Evolutionary conservation across 306 rosid species (phyloP).

Genomic region (Begonia masoniana): DNA sequence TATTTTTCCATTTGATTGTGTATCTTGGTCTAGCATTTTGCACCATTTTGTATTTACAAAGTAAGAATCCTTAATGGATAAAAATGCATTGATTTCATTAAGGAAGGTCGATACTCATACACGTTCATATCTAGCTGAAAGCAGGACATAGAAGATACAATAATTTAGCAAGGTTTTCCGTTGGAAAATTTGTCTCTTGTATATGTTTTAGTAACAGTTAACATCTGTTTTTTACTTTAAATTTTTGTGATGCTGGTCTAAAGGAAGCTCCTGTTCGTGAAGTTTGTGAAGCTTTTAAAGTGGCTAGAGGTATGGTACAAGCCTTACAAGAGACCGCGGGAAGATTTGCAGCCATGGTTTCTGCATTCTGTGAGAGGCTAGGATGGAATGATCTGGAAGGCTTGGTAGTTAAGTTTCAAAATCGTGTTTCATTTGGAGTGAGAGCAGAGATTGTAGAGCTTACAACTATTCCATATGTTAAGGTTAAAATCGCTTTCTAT

Average conservation of each 20-base stretch:
- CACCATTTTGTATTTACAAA: no score
- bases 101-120: no score
- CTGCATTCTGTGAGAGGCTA: slow-evolving; percentile 91
- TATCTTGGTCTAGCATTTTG: no score
- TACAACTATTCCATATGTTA: slow-evolving; percentile 79
- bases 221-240: slow-evolving; percentile 6
- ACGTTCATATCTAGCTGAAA: no score
- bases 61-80: no score
- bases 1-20: no score
- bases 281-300: slow-evolving; percentile 83
- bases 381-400: slow-evolving; percentile 96
- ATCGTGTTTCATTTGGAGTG: slow-evolving; percentile 92
- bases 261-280: slow-evolving; percentile 84
- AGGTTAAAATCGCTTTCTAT: slow-evolving; percentile 20
- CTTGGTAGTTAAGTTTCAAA: slow-evolving; percentile 82
- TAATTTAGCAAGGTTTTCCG: no score
- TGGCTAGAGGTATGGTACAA: slow-evolving; percentile 97
- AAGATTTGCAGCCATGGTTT: slow-evolving; percentile 95
- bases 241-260: slow-evolving; percentile 11
- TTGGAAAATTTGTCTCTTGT: not conserved
- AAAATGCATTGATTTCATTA: no score
- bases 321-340: slow-evolving; percentile 95
- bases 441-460: slow-evolving; percentile 94
- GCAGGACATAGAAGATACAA: no score
- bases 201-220: not conserved